phyloP scores from a whole-genome alignment of 495 filamentous ascomycete genomes.

The Penicillium odoratum region DNA sequence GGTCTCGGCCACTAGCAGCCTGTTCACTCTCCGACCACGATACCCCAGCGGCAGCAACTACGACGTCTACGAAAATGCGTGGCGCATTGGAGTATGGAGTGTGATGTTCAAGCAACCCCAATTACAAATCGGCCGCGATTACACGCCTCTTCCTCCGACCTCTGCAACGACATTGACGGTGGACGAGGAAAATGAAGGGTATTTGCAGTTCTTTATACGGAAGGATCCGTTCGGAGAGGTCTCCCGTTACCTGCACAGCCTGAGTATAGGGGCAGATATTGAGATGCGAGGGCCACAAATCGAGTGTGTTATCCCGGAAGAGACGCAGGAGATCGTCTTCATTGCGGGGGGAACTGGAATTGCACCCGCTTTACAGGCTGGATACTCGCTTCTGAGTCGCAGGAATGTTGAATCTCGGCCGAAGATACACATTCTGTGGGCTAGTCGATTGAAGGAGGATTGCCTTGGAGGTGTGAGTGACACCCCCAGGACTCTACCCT shows the following conservation, averaged over 20 bases:
- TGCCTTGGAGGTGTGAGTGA: constrained; percentile 49
- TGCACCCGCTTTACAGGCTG: constrained; percentile 83
- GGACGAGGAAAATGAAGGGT: constrained; percentile 37
- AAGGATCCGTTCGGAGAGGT: constrained; percentile 58
- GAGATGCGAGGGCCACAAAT: constrained; percentile 76
- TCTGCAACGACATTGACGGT: constrained; percentile 23
- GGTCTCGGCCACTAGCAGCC: constrained; percentile 72
- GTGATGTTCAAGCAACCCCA: constrained; percentile 94
- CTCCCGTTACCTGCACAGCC: constrained; percentile 66
- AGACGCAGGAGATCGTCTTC: constrained; percentile 67
- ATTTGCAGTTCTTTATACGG: constrained; percentile 56
- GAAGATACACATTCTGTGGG: constrained; percentile 67
- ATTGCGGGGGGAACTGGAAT: constrained; percentile 93
- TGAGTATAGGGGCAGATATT: constrained; percentile 60
- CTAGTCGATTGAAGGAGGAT: constrained; percentile 59
- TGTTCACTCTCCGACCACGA: constrained; percentile 66
- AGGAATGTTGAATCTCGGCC: constrained; percentile 25
- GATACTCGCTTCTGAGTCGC: constrained; percentile 53
- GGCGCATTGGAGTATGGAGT: constrained; percentile 70
- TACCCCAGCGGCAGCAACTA: constrained; percentile 36
- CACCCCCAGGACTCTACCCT: constrained; percentile 16
- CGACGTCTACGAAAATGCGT: constrained; percentile 50
- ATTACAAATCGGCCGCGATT: constrained; percentile 81
- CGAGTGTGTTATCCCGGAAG: constrained; percentile 61
- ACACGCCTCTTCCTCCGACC: constrained; percentile 76